phyloP scores from a whole-genome alignment of 163 green algal species.

The Volvox carteri region DNA sequence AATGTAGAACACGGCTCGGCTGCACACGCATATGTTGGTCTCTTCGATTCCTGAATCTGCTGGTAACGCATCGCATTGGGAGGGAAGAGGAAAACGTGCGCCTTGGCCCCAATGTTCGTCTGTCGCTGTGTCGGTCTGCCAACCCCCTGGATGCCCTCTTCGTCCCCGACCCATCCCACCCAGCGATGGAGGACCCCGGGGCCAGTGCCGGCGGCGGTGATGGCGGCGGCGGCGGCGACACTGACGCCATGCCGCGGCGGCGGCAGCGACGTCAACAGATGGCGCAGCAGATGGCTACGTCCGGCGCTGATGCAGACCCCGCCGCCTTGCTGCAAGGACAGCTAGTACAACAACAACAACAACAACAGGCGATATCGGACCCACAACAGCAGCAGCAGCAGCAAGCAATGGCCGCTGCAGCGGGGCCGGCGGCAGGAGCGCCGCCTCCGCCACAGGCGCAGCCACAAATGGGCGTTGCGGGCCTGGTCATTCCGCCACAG shows the following conservation, averaged over 20 bases:
- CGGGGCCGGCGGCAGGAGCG: too few species aligned
- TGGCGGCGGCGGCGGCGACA: background rate
- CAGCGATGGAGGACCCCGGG: constrained; percentile 18
- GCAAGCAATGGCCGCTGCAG: background rate
- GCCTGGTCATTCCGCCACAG: constrained; percentile 12
- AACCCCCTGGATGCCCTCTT: background rate
- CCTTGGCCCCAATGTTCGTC: too few species aligned
- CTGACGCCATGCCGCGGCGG: background rate
- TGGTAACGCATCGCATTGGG: too few species aligned
- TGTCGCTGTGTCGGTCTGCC: too few species aligned
- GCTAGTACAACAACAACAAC: constrained; percentile 1
- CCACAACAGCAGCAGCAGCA: background rate
- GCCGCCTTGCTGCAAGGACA: background rate
- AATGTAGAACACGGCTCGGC: too few species aligned
- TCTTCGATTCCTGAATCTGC: too few species aligned
- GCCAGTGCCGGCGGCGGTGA: background rate
- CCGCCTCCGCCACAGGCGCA: background rate
- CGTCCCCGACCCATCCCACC: background rate
- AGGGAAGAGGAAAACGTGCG: too few species aligned
- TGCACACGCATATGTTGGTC: too few species aligned
- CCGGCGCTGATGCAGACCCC: background rate
- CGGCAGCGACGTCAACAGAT: constrained; percentile 34
- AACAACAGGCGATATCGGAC: background rate
- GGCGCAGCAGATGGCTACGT: background rate
- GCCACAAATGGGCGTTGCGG: background rate